Evolutionary conservation across 108 stramenopile species (phyloP).

Genomic region (Aurantiochytrium sp.): DNA sequence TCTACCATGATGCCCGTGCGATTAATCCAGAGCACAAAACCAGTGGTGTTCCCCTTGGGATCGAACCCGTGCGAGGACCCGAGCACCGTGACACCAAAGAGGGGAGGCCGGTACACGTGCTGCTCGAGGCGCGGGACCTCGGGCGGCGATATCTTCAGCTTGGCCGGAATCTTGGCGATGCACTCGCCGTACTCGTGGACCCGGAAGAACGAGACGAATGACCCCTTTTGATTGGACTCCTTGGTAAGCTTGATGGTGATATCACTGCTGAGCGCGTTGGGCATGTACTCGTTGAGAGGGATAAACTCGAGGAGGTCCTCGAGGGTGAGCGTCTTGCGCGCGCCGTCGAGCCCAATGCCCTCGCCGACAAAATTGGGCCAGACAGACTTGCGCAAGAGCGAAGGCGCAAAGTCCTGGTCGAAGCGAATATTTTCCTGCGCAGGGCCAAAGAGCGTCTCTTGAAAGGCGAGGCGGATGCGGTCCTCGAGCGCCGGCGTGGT

Average conservation of each 20-base stretch:
- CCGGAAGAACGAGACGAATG: slow-evolving; percentile 63
- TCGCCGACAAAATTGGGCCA: slow-evolving; percentile 32
- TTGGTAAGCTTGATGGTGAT: neutral
- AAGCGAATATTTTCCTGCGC: neutral
- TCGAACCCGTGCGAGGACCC: slow-evolving; percentile 58
- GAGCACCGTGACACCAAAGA: slow-evolving; percentile 43
- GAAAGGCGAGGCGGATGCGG: slow-evolving; percentile 39
- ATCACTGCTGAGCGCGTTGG: neutral
- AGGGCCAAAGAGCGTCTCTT: slow-evolving; percentile 52
- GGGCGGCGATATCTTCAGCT: neutral
- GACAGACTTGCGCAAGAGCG: neutral
- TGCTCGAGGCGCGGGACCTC: slow-evolving; percentile 23
- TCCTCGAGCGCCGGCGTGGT: slow-evolving; percentile 35
- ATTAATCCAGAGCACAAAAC: slow-evolving; percentile 92
- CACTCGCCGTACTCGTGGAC: slow-evolving; percentile 65
- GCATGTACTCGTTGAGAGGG: slow-evolving; percentile 23
- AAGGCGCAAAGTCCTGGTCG: slow-evolving; percentile 24
- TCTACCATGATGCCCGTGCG: slow-evolving; percentile 89
- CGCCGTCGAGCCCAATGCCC: slow-evolving; percentile 31
- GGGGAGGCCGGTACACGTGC: slow-evolving; percentile 56
- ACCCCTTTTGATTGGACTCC: slow-evolving; percentile 63
- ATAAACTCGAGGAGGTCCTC: slow-evolving; percentile 42
- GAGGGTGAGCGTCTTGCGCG: slow-evolving; percentile 4
- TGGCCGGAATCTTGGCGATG: slow-evolving; percentile 57
- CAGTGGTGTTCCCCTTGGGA: slow-evolving; percentile 79